Conservation (phyloP, 257 asterid species). For the Agastache rugosa region DNA sequence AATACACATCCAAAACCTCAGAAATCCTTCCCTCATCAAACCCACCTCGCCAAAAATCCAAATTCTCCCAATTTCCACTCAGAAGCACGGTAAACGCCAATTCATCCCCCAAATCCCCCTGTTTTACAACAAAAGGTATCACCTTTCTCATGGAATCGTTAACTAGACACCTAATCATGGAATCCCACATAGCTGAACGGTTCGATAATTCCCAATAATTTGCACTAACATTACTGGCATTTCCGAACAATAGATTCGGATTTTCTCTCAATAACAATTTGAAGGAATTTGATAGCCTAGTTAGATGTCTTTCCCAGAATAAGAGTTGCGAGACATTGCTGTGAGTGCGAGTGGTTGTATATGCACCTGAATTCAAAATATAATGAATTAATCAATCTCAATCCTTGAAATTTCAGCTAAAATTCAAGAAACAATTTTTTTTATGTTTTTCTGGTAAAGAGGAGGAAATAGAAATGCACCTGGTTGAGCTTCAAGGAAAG, state of each 20-base stretch:
- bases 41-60: slow-evolving; percentile 37
- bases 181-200: slow-evolving; percentile 55
- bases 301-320: slow-evolving; percentile 84
- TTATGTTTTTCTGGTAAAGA: not conserved
- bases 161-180: slow-evolving; percentile 58
- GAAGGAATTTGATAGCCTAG: slow-evolving; percentile 72
- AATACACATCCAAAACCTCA: slow-evolving; percentile 68
- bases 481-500: slow-evolving; percentile 73
- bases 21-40: slow-evolving; percentile 51
- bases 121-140: slow-evolving; percentile 53
- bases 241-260: slow-evolving; percentile 58
- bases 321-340: slow-evolving; percentile 64
- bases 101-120: slow-evolving; percentile 65
- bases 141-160: slow-evolving; percentile 67
- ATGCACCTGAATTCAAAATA: slow-evolving; percentile 68
- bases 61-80: slow-evolving; percentile 62
- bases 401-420: not conserved
- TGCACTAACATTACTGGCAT: slow-evolving; percentile 23
- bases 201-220: slow-evolving; percentile 37
- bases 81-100: slow-evolving; percentile 72
- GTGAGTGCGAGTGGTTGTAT: slow-evolving; percentile 93
- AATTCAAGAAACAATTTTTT: not conserved
- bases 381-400: slow-evolving; percentile 4
- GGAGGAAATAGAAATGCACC: slow-evolving; percentile 46
- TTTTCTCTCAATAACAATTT: slow-evolving; percentile 52